Conservation (phyloP, 192 early-diverging fungal genomes). For the Thoreauomyces humboldtii region DNA sequence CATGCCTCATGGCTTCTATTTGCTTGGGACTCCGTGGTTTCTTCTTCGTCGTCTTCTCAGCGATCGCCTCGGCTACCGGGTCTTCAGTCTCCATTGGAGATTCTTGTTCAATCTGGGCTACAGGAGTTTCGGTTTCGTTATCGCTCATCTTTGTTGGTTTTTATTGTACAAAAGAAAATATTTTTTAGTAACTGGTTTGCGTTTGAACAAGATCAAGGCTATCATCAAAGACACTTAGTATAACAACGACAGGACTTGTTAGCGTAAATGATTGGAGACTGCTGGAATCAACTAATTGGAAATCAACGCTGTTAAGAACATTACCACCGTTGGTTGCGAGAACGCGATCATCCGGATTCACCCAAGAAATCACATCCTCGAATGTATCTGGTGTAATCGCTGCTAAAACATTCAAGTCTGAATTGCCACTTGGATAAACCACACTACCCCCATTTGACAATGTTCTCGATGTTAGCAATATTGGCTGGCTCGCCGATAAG, state of each 20-base stretch:
- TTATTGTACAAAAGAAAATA: not conserved
- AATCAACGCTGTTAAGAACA: not conserved
- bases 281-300: not conserved
- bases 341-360: not conserved
- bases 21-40: not conserved
- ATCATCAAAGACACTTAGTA: constrained; percentile 9
- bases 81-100: not conserved
- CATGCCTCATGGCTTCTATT: not conserved
- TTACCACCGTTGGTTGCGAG: not conserved
- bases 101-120: not conserved
- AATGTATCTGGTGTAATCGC: not conserved
- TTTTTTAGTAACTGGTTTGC: too few species aligned
- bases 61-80: not conserved
- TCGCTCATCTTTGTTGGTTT: not conserved
- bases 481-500: not conserved
- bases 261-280: not conserved
- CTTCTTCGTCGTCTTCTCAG: not conserved
- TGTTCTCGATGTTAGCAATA: not conserved
- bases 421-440: not conserved
- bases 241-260: not conserved
- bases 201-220: not conserved
- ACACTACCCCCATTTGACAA: not conserved
- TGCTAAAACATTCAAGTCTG: not conserved
- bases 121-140: not conserved
- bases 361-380: constrained; percentile 3